phyloP scores from a whole-genome alignment of 176 grass and related monocot genomes.

The Stipa capillata region DNA sequence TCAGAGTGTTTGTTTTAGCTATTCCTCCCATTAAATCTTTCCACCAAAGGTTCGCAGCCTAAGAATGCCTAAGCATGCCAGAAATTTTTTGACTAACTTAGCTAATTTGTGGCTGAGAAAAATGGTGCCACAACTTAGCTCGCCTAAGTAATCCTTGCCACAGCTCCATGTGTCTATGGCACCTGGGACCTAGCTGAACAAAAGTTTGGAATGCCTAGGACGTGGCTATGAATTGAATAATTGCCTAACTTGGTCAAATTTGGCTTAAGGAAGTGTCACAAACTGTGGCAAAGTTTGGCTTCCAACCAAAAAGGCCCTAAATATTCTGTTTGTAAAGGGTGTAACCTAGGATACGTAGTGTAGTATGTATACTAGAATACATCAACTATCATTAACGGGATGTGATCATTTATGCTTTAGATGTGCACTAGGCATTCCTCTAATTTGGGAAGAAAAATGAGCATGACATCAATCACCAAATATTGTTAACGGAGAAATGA shows the following conservation, averaged over 20 bases:
- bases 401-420: neutral
- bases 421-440: neutral
- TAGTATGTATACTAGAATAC: neutral
- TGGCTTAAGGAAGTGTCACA: neutral
- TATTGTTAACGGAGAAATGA: neutral
- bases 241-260: conserved; percentile 2
- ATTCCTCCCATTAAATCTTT: neutral
- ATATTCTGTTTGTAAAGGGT: neutral
- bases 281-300: neutral
- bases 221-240: neutral
- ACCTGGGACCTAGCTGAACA: neutral
- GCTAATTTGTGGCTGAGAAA: neutral
- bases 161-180: neutral
- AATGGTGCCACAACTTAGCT: neutral
- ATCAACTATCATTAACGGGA: neutral
- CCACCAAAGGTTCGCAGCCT: neutral
- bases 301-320: neutral
- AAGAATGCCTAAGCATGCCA: neutral
- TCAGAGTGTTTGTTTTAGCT: neutral
- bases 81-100: neutral
- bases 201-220: neutral
- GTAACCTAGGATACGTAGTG: neutral
- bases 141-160: neutral
- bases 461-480: neutral
- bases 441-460: neutral